Percentiles rank a stretch among this genome's conserved stretches.
Evolutionary conservation across 208 protist species (phyloP).

Genomic region (Leptomonas pyrrhocoris): DNA sequence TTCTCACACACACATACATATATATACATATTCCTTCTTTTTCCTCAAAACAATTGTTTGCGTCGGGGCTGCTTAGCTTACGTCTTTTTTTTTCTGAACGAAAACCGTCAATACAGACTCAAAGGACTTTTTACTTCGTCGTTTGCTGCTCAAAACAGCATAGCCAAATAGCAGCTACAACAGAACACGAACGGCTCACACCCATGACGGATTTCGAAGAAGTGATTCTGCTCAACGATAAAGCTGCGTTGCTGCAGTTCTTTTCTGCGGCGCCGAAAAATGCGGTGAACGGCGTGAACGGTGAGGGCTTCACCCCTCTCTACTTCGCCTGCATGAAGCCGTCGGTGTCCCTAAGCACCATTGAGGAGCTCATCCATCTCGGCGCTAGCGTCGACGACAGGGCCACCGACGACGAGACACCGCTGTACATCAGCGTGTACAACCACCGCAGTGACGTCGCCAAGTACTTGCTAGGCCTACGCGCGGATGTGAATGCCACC

Average conservation of each 20-base stretch:
- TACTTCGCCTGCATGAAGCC: slow-evolving; percentile 89
- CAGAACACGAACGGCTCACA: not conserved
- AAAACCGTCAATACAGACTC: too few species aligned
- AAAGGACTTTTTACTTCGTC: too few species aligned
- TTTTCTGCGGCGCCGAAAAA: slow-evolving; percentile 18
- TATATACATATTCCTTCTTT: too few species aligned
- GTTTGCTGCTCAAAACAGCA: too few species aligned
- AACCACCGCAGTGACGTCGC: slow-evolving; percentile 69
- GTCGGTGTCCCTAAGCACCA: slow-evolving; percentile 39
- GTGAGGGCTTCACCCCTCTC: slow-evolving; percentile 77
- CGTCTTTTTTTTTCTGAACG: not conserved
- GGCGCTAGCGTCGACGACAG: slow-evolving; percentile 70
- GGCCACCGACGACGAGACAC: slow-evolving; percentile 66
- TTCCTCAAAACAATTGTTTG: not conserved
- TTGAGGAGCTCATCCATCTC: slow-evolving; percentile 56
- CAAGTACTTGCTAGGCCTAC: slow-evolving; percentile 56
- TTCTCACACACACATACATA: too few species aligned
- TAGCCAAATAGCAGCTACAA: too few species aligned
- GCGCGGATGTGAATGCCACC: slow-evolving; percentile 62
- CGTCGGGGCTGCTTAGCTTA: not conserved
- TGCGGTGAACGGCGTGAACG: slow-evolving; percentile 37
- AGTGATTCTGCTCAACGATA: slow-evolving; percentile 41
- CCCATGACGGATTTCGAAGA: slow-evolving; percentile 23
- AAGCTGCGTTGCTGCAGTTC: slow-evolving; percentile 17
- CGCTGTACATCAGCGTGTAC: slow-evolving; percentile 86